phyloP scores from a whole-genome alignment of 2,329 filamentous ascomycete species.

The Exophiala phaeomuriformis region DNA sequence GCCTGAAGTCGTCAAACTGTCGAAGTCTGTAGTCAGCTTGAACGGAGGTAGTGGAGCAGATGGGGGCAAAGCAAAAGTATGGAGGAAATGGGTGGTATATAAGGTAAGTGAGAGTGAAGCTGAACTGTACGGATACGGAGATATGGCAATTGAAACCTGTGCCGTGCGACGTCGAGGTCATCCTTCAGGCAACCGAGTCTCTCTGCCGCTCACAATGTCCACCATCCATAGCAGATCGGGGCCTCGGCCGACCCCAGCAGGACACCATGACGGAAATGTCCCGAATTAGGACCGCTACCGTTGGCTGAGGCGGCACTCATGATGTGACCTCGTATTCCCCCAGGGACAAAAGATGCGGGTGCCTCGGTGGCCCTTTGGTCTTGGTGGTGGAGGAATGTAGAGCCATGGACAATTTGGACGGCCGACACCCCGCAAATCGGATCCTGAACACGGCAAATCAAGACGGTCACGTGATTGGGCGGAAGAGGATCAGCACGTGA shows the following conservation, averaged over 20 bases:
- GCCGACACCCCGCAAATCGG: conserved; percentile 13
- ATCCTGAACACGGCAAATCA: conserved; percentile 8
- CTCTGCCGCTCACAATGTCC: conserved; percentile 5
- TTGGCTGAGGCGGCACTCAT: not conserved
- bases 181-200: conserved; percentile 5
- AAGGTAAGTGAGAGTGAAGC: not conserved
- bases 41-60: not conserved
- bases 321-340: not conserved
- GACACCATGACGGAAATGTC: not conserved
- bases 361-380: not conserved
- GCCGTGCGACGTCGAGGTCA: conserved; percentile 1
- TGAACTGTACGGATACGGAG: conserved; percentile 6
- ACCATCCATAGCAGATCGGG: not conserved
- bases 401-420: not conserved
- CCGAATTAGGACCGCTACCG: not conserved
- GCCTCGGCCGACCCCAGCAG: too few relatives aligned
- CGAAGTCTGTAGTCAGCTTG: too few relatives aligned
- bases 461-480: conserved; percentile 5
- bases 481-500: not conserved
- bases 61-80: not conserved
- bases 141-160: conserved; percentile 10
- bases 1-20: too few relatives aligned
- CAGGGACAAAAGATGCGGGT: not conserved
- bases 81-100: not conserved
- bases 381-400: not conserved